phyloP scores from a whole-genome alignment of 2,329 filamentous ascomycete genomes.

The Rhinocladiella mackenziei region DNA sequence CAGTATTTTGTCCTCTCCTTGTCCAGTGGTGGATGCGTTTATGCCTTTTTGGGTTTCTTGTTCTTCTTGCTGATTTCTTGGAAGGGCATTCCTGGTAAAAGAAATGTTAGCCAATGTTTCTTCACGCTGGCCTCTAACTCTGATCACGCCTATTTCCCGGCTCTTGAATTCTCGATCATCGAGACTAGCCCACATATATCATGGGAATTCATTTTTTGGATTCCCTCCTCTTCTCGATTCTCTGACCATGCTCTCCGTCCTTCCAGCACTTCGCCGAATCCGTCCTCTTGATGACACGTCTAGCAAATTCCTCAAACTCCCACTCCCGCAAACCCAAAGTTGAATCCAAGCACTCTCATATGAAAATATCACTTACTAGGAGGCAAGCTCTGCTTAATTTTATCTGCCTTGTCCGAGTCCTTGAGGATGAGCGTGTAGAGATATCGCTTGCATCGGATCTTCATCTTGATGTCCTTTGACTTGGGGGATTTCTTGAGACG shows the following conservation, averaged over 20 bases:
- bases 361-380: conserved; percentile 66
- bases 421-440: conserved; percentile 98
- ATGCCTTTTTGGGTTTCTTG: conserved; percentile 31
- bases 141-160: too few species aligned
- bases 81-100: conserved; percentile 25
- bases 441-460: conserved; percentile 96
- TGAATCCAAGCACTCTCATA: not conserved
- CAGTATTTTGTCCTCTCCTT: not conserved
- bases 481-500: conserved; percentile 95
- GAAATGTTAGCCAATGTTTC: conserved; percentile 11
- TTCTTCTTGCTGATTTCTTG: conserved; percentile 30
- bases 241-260: too few species aligned
- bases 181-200: too few species aligned
- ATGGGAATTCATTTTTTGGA: too few species aligned
- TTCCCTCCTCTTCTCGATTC: too few species aligned
- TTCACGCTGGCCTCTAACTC: not conserved
- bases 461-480: conserved; percentile 89
- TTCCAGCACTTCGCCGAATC: too few species aligned
- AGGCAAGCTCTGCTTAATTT: conserved; percentile 98
- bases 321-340: conserved; percentile 2
- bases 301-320: too few species aligned
- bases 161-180: too few species aligned
- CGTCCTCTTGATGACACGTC: too few species aligned
- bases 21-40: not conserved
- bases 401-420: conserved; percentile 99